Evolutionary conservation across 1,284 basidiomycete genomes (phyloP).

Genomic region (Naganishia liquefaciens): DNA sequence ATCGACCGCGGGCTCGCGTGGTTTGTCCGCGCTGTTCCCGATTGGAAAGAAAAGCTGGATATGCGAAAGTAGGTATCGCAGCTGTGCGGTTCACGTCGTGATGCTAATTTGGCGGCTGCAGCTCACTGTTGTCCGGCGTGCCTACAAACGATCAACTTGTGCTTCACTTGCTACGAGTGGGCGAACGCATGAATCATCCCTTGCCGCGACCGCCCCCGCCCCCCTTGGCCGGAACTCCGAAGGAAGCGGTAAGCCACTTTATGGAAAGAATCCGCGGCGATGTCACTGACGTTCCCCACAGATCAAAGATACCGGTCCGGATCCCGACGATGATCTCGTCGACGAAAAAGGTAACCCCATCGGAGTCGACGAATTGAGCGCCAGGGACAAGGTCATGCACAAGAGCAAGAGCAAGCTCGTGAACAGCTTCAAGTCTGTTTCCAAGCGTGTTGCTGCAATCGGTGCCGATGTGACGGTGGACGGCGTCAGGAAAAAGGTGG

Average conservation of each 20-base stretch:
- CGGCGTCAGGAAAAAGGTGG: conserved; percentile 47
- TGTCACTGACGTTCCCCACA: conserved; percentile 26
- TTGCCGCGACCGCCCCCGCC: conserved; percentile 51
- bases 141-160: conserved; percentile 64
- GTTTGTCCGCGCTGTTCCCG: conserved; percentile 56
- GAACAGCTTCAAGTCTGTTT: conserved; percentile 44
- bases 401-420: conserved; percentile 49
- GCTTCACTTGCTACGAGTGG: conserved; percentile 59
- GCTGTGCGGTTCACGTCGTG: background rate
- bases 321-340: conserved; percentile 42
- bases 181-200: conserved; percentile 51
- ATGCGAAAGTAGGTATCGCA: conserved; percentile 53
- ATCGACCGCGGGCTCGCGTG: conserved; percentile 53
- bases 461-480: conserved; percentile 52
- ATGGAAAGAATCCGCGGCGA: background rate
- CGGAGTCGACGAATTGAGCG: conserved; percentile 39
- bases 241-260: conserved; percentile 32
- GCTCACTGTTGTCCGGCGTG: conserved; percentile 58
- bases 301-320: conserved; percentile 48
- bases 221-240: conserved; percentile 47
- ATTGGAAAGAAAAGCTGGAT: conserved; percentile 58
- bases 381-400: conserved; percentile 42
- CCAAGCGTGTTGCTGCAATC: conserved; percentile 53
- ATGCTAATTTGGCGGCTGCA: conserved; percentile 36
- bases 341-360: conserved; percentile 41